Percentiles rank a stretch among this genome's conserved stretches.
Conservation (phyloP, 208 protist species). For the Tritrichomonas musculus region DNA sequence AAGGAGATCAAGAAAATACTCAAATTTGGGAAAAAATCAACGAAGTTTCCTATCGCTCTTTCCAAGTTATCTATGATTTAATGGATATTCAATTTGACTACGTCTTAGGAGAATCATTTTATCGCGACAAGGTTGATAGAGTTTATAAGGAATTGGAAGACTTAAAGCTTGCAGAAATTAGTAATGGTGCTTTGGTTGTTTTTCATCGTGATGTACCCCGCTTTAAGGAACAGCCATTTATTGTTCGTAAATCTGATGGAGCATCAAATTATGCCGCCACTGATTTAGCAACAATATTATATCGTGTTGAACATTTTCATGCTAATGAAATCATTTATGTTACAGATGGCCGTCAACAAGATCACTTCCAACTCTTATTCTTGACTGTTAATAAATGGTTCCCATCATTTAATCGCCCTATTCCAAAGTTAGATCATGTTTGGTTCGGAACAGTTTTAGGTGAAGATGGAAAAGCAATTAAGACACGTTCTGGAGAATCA, state of each 20-base stretch:
- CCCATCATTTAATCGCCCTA: too few relatives aligned
- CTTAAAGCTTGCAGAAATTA: too few relatives aligned
- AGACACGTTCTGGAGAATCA: conserved; percentile 82
- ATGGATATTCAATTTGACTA: conserved; percentile 69
- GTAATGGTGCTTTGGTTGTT: too few relatives aligned
- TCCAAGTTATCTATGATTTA: conserved; percentile 75
- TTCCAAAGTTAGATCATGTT: conserved; percentile 39
- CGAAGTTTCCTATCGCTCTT: conserved; percentile 70
- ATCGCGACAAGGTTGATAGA: too few relatives aligned
- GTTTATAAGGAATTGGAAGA: too few relatives aligned
- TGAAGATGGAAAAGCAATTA: conserved; percentile 70
- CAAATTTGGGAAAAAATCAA: conserved; percentile 43
- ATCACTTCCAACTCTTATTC: conserved; percentile 66
- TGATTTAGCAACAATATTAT: too few relatives aligned
- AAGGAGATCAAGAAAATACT: conserved; percentile 12
- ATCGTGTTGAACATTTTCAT: conserved; percentile 89
- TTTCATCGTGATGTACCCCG: too few relatives aligned
- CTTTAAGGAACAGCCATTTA: too few relatives aligned
- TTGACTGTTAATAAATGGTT: too few relatives aligned
- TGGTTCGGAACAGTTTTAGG: conserved; percentile 48
- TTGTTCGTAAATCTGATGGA: too few relatives aligned
- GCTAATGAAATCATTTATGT: conserved; percentile 79
- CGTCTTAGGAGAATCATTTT: conserved; percentile 85
- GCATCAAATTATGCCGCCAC: too few relatives aligned
- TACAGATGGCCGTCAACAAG: conserved; percentile 80